A percentile compares a stretch with the other conserved stretches of the same genome.
phyloP scores from a whole-genome alignment of 2,329 filamentous ascomycete genomes.

The Botryotinia narcissicola region DNA sequence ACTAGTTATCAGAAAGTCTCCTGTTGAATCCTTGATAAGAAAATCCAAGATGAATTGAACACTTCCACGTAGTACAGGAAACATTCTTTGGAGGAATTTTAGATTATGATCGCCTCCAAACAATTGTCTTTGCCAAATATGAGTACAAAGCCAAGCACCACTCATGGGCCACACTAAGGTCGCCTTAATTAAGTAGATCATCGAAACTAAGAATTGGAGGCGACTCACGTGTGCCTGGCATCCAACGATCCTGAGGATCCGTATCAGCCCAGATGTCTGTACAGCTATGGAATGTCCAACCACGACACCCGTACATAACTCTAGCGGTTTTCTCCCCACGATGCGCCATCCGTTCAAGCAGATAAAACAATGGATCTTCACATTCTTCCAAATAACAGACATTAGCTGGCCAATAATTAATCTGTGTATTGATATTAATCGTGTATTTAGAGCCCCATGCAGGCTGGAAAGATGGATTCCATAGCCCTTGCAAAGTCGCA shows the following conservation, averaged over 20 bases:
- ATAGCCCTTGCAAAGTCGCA: conserved; percentile 47
- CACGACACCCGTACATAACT: conserved; percentile 36
- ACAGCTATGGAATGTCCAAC: conserved; percentile 39
- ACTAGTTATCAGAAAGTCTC: conserved; percentile 38
- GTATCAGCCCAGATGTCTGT: conserved; percentile 40
- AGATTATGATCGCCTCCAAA: conserved; percentile 36
- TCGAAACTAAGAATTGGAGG: neutral
- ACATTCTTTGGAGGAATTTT: conserved; percentile 34
- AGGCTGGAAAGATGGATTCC: conserved; percentile 44
- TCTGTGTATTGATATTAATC: conserved; percentile 52
- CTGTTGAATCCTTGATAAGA: conserved; percentile 36
- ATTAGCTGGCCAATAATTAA: conserved; percentile 51
- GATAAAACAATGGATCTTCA: conserved; percentile 43
- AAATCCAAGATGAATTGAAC: conserved; percentile 40
- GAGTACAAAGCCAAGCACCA: conserved; percentile 43
- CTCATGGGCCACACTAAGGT: conserved; percentile 42
- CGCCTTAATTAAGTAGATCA: neutral
- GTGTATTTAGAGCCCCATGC: conserved; percentile 51
- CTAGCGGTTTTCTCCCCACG: conserved; percentile 38
- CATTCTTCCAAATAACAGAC: conserved; percentile 39
- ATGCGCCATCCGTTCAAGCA: conserved; percentile 41
- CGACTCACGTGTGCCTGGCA: conserved; percentile 34
- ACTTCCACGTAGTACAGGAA: conserved; percentile 38
- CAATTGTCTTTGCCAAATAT: conserved; percentile 43
- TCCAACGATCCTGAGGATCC: conserved; percentile 38